Evolutionary conservation across 352 stramenopile species (phyloP).

Genomic region (Globisporangium spinosum): DNA sequence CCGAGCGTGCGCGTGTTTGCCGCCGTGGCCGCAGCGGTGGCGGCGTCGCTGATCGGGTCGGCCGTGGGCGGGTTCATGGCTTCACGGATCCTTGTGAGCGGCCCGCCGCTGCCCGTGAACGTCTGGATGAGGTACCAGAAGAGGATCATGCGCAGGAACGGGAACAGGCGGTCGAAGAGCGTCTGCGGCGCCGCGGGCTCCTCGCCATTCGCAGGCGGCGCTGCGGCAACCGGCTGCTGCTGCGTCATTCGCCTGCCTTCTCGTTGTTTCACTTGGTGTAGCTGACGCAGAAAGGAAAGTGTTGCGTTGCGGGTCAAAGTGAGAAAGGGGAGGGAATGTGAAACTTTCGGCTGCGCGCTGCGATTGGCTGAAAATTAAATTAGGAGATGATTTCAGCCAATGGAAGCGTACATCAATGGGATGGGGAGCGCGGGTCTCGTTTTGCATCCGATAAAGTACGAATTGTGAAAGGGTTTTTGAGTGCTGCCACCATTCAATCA

Average conservation of each 20-base stretch:
- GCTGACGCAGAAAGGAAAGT: conserved; percentile 3
- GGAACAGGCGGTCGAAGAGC: conserved; percentile 59
- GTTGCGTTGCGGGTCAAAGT: neutral
- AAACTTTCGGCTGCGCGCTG: neutral
- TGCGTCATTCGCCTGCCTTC: neutral
- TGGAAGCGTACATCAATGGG: neutral
- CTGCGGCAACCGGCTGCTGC: conserved; percentile 11
- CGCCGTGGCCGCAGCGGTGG: neutral
- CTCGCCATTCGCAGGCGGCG: conserved; percentile 3
- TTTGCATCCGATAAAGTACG: conserved; percentile 10
- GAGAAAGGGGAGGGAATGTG: neutral
- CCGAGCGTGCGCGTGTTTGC: neutral
- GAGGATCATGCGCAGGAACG: conserved; percentile 67
- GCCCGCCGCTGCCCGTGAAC: conserved; percentile 23
- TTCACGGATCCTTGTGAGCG: conserved; percentile 15
- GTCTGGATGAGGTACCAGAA: conserved; percentile 82
- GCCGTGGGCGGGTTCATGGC: conserved; percentile 17
- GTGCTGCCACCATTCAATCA: conserved; percentile 11
- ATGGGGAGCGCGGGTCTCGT: neutral
- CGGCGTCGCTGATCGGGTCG: conserved; percentile 15
- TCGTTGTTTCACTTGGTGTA: neutral
- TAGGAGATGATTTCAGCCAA: neutral
- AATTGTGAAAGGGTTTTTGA: conserved; percentile 9
- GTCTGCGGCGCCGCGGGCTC: conserved; percentile 25
- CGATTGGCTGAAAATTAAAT: conserved; percentile 1